Base-by-base conservation (phyloP, 2,329 filamentous ascomycete species). In the Paecilomyces variotii region DNA sequence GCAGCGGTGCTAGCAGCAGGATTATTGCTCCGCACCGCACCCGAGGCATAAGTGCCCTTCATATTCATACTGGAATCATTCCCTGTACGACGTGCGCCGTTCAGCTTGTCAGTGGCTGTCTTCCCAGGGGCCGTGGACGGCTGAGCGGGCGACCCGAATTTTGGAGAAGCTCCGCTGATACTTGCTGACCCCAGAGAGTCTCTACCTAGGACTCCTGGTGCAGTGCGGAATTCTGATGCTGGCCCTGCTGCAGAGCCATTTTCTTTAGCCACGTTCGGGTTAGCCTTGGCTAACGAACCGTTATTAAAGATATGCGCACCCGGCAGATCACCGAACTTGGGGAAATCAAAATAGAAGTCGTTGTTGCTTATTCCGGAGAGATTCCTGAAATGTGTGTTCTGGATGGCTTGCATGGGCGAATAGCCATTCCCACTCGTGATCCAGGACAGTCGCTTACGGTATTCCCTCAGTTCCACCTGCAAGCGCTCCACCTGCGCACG, bases 281-380 rank as follows among this genome's bases (percentile, higher is more conserved):
- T 55, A 7, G 64, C 57, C 53, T 68, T 74, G 30, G 67, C 61
- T 53, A 76, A 63, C 7, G 76, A 70, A n/a, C 76, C 72, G 58
- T 78, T 79, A 60, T 74, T 80, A 60, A 84, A 79, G 11, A 84
- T 76, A 61, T 82, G 80, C 3, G 78, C 74, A 28, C 78, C 79
- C 24, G 84, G 82, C 27, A 95, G 82, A 60, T 86, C 83, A 53
- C 94, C 94, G 68, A 99, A 97, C 70, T 89, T 92, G 63, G 94
- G 93, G 64, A 97, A 97, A 65, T 97, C 93, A 66, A 99, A 97
- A 65, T 93, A 87, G 70, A 97, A 97, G 71, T 88, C 91, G 71
- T 89, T 87, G 62, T 89, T 88, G 67, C 81, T 85, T 57, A 87
- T 78, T 64, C 85, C 87, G 72, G 67, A 81, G 77, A 67, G 82